Conservation (phyloP, 1,284 basidiomycete species). For the Austroboletus olivaceoglutinosus region DNA sequence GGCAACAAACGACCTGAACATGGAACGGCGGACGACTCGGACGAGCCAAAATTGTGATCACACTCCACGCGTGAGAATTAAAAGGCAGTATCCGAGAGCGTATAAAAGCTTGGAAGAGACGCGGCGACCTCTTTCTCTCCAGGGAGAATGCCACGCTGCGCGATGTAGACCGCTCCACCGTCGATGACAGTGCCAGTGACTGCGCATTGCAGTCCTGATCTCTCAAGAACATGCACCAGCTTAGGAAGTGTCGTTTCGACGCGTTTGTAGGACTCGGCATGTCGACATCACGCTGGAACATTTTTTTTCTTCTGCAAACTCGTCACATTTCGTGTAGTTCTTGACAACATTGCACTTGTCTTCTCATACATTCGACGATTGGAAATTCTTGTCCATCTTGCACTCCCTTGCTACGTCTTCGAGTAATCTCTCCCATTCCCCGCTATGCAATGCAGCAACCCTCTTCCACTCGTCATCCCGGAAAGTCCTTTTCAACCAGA, state of each 20-base stretch:
- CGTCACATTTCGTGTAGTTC: too few relatives aligned
- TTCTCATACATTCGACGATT: too few relatives aligned
- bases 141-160: conserved; percentile 51
- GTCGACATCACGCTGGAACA: conserved; percentile 50
- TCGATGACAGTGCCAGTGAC: conserved; percentile 52
- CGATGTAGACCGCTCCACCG: conserved; percentile 40
- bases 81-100: conserved; percentile 5
- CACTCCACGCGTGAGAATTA: conserved; percentile 24
- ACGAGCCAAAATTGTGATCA: background rate
- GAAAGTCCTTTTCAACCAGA: conserved; percentile 18
- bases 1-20: conserved; percentile 37
- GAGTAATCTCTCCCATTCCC: conserved; percentile 24
- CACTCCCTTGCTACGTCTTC: conserved; percentile 22
- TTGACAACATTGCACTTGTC: too few relatives aligned
- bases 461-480: conserved; percentile 26
- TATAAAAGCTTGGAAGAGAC: conserved; percentile 26
- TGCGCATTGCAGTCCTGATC: conserved; percentile 39
- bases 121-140: conserved; percentile 3
- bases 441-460: conserved; percentile 21
- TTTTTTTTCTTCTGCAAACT: conserved; percentile 4
- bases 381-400: conserved; percentile 2
- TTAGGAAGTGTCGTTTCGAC: conserved; percentile 54
- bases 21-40: conserved; percentile 11
- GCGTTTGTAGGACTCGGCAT: conserved; percentile 44
- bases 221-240: conserved; percentile 45